Evolutionary conservation across 148 eudicot genomes (phyloP).

Genomic region (Persicaria tinctoria): DNA sequence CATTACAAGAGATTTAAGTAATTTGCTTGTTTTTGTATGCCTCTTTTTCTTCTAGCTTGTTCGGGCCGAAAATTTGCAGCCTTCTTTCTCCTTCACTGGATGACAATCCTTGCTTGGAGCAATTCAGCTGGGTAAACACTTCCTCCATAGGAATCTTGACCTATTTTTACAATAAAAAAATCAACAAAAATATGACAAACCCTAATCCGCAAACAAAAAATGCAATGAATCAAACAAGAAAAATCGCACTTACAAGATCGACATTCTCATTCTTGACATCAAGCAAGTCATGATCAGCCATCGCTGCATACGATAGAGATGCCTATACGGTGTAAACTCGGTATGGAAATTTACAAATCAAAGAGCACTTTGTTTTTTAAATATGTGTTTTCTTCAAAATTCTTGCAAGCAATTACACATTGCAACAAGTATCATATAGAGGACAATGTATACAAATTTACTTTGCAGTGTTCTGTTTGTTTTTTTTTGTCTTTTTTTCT

Average conservation of each 20-base stretch:
- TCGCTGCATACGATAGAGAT: not conserved
- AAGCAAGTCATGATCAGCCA: slow-evolving; percentile 10
- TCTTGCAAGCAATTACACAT: not conserved
- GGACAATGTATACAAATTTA: not conserved
- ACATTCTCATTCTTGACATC: slow-evolving; percentile 53
- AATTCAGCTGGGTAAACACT: slow-evolving; percentile 46
- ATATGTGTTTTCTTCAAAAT: not conserved
- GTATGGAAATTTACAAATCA: not conserved
- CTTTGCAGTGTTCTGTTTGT: not conserved
- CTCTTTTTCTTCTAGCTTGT: slow-evolving; percentile 83
- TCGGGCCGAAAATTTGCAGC: slow-evolving; percentile 51
- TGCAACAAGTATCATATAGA: not conserved
- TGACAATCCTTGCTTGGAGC: slow-evolving; percentile 49
- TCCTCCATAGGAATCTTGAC: slow-evolving; percentile 55
- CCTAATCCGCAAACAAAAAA: not conserved
- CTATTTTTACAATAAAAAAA: slow-evolving; percentile 16
- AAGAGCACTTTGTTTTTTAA: not conserved
- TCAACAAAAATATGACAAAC: not conserved
- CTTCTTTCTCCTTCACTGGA: slow-evolving; percentile 40
- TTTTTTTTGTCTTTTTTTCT: not conserved
- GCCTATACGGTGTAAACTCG: not conserved
- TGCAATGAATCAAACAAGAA: not conserved
- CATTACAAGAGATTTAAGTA: not conserved
- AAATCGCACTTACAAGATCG: slow-evolving; percentile 46
- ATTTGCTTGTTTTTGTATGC: slow-evolving; percentile 9